Evolutionary conservation across 306 rosid species (phyloP), one percentile per base, ranked within the genome.

Genomic region (Rosa chinensis): DNA sequence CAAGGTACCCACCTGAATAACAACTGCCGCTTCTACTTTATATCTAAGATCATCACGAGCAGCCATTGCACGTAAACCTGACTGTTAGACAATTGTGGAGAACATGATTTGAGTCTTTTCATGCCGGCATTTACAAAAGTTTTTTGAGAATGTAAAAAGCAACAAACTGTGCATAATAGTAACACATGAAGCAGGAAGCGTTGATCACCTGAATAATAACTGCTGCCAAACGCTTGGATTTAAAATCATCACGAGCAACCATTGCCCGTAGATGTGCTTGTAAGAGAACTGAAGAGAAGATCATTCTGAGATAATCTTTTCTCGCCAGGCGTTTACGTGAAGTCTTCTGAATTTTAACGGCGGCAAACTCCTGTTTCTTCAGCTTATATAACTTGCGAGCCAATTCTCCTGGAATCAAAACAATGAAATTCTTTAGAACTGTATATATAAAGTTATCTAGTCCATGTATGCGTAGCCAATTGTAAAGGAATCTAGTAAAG

Each of bases 271-370:
- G 58, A 83, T 89, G 90, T 67, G 97, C 70, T 85, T 89, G 95
- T 83, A 94, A 82, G 66, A 85, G 70, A 77, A 85, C 66, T 66
- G 80, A 86, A 80, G 87, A 87, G 63, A 73, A 66, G 83, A 66
- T 78, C 69, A 80, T 43, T 73, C 75, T 70, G 5, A 64, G 44
- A 82, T 86, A 91, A 47, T 55, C 68, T 59, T 87, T 92, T 80
- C 94, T 88, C 28, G 89, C 91, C 72, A 88, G 81, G 70, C 72
- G 70, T 86, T 88, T 68, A 16, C 89, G 95, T 13, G 75, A 61
- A 70, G 84, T 59, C 77, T 73, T 85, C 86, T 94, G 99, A 80
- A 94, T 92, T 87, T 79, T 86, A 79, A 89, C 75, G 55, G 90
- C 84, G 62, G 97, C 93, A 12, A 52, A 72, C 47, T 85, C 85